These are phyloP conservation scores for Stellera chamaejasme DNA, from an alignment of 345 rosid genomes.

Conservation along the genomic window DNA sequence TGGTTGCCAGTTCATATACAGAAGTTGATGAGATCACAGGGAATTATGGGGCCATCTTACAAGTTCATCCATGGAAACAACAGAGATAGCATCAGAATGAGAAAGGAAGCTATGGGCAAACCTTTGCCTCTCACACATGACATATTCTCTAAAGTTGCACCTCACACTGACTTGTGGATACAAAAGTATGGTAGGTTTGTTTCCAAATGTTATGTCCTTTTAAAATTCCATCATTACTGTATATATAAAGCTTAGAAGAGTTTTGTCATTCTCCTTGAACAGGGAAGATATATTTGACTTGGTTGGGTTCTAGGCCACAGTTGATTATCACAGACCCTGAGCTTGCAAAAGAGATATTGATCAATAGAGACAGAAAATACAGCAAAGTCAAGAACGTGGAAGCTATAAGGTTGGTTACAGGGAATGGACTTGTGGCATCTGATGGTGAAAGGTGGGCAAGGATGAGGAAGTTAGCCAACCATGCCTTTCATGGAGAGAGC, in stretches of 20 bases:
- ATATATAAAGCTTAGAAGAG: neutral
- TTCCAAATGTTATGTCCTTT: neutral
- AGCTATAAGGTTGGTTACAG: conserved; percentile 11
- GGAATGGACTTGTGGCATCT: conserved; percentile 29
- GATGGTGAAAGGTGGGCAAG: conserved; percentile 35
- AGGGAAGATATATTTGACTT: conserved; percentile 28
- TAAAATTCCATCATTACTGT: neutral
- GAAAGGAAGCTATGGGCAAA: conserved; percentile 6
- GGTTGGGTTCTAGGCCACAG: conserved; percentile 30
- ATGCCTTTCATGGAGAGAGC: conserved; percentile 38
- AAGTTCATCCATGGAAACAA: conserved; percentile 30
- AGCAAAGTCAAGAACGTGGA: conserved; percentile 10
- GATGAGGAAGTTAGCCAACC: conserved; percentile 35
- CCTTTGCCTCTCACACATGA: conserved; percentile 21
- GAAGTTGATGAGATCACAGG: conserved; percentile 10
- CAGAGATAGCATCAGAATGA: conserved; percentile 19
- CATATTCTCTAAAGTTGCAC: conserved; percentile 16
- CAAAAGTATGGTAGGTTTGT: conserved; percentile 18
- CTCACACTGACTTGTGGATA: conserved; percentile 25
- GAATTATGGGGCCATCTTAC: conserved; percentile 30
- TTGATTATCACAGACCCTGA: conserved; percentile 31
- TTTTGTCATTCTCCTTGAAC: neutral
- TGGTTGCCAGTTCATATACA: conserved; percentile 20
- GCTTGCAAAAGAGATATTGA: conserved; percentile 33
- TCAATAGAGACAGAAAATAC: conserved; percentile 16